Conservation (phyloP, 495 filamentous ascomycete genomes). For the Trichoderma asperelloides region DNA sequence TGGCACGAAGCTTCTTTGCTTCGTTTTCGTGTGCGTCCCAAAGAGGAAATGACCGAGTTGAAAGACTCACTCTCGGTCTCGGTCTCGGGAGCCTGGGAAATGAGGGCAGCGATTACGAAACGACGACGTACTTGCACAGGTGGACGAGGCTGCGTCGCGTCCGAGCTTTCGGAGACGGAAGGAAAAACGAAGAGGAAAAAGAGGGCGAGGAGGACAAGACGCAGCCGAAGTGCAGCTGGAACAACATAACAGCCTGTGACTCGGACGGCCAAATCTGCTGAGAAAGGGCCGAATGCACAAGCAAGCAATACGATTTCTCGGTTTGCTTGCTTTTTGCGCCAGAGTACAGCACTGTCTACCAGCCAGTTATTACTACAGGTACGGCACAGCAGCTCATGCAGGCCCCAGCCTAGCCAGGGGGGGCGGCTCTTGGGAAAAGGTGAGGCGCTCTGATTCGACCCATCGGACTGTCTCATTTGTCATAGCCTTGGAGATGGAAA, state of each 20-base stretch:
- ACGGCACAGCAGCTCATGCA: background rate
- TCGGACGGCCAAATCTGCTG: background rate
- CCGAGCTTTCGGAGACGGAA: background rate
- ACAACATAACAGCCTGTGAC: background rate
- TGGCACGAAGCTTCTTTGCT: slow-evolving; percentile 1
- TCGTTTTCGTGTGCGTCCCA: background rate
- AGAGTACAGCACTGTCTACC: background rate
- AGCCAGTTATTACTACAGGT: background rate
- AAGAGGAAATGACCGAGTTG: background rate
- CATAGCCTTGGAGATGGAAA: background rate
- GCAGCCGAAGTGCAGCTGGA: background rate
- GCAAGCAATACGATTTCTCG: background rate
- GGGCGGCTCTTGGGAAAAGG: background rate
- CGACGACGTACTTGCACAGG: background rate
- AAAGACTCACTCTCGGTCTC: background rate
- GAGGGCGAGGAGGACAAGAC: background rate
- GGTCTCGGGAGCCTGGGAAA: background rate
- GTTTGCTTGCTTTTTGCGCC: background rate
- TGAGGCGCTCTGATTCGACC: background rate
- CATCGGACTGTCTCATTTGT: background rate
- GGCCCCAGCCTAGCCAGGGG: background rate
- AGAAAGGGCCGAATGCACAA: slow-evolving; percentile 1
- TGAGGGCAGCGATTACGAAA: background rate
- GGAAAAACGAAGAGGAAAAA: background rate
- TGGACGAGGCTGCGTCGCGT: background rate